Evolutionary conservation across 208 protist genomes (phyloP).

Genomic region (Trypanosomatidae sp.): DNA sequence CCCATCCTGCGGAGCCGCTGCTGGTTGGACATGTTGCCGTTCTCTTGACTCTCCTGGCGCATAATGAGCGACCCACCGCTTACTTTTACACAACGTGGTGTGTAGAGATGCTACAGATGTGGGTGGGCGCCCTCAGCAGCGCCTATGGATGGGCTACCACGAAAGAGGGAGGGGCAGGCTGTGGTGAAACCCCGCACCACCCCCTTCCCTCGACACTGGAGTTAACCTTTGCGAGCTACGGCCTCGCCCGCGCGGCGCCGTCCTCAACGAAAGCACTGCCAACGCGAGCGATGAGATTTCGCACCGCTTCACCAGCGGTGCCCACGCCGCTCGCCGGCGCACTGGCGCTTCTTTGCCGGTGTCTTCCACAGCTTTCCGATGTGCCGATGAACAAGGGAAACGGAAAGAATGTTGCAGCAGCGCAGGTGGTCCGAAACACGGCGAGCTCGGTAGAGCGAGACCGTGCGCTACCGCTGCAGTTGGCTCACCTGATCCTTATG

Average conservation of each 20-base stretch:
- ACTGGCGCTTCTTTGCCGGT: constrained; percentile 16
- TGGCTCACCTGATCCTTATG: constrained; percentile 71
- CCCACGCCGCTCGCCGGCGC: constrained; percentile 18
- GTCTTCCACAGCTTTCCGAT: constrained; percentile 7
- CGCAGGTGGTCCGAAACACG: background rate
- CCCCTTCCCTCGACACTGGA: constrained; percentile 15
- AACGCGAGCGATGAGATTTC: background rate
- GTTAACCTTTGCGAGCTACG: constrained; percentile 13
- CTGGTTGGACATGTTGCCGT: background rate
- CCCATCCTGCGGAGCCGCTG: background rate
- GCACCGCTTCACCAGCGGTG: background rate
- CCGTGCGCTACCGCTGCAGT: constrained; percentile 57
- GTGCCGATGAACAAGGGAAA: too few relatives aligned
- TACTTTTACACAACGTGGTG: constrained; percentile 12
- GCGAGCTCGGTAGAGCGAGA: constrained; percentile 4
- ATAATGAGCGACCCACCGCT: background rate
- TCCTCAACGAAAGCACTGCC: background rate
- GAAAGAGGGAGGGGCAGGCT: background rate
- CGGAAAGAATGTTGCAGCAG: background rate
- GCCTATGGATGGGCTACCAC: background rate
- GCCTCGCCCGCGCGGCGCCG: constrained; percentile 1
- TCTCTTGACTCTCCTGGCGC: background rate
- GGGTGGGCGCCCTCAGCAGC: constrained; percentile 9
- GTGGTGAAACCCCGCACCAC: background rate
- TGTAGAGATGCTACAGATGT: constrained; percentile 13